A percentile compares a stretch with the other conserved stretches of the same genome.
phyloP scores from a whole-genome alignment of 2,329 filamentous ascomycete species.

The Didymella pinodella region DNA sequence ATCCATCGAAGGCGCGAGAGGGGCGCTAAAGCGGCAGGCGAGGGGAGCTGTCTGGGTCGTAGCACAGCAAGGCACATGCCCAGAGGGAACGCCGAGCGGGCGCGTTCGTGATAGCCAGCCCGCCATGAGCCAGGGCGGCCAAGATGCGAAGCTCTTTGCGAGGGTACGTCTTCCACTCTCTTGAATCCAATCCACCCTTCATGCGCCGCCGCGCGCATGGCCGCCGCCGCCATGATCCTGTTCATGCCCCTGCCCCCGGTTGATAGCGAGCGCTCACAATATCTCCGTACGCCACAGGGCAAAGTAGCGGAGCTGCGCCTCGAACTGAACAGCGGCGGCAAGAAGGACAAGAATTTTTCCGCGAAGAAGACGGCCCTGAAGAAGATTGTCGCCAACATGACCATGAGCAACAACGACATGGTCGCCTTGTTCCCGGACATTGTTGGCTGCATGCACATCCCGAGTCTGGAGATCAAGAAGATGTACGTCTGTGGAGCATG shows the following conservation, averaged over 20 bases:
- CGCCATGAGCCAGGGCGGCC: constrained; percentile 73
- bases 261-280: constrained; percentile 60
- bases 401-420: constrained; percentile 99
- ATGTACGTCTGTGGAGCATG: constrained; percentile 70
- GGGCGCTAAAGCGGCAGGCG: constrained; percentile 40
- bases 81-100: constrained; percentile 23
- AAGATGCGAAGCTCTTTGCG: constrained; percentile 99
- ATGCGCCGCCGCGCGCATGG: constrained; percentile 1
- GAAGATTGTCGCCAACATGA: constrained; percentile 99
- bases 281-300: constrained; percentile 71
- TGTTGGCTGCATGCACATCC: constrained; percentile 92
- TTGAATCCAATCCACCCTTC: neutral
- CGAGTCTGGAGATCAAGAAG: constrained; percentile 98
- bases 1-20: constrained; percentile 26
- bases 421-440: constrained; percentile 95
- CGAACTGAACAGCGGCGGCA: constrained; percentile 91
- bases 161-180: constrained; percentile 71
- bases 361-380: constrained; percentile 98
- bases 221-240: constrained; percentile 41
- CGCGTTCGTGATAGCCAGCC: constrained; percentile 36
- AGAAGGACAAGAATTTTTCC: constrained; percentile 97
- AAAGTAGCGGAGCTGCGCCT: constrained; percentile 97
- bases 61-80: constrained; percentile 45
- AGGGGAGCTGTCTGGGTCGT: constrained; percentile 32
- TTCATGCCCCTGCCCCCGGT: constrained; percentile 49